Percentiles rank a stretch among this genome's conserved stretches.
phyloP scores from a whole-genome alignment of 371 early-diverging fungal genomes.

The Rhizopus delemar region DNA sequence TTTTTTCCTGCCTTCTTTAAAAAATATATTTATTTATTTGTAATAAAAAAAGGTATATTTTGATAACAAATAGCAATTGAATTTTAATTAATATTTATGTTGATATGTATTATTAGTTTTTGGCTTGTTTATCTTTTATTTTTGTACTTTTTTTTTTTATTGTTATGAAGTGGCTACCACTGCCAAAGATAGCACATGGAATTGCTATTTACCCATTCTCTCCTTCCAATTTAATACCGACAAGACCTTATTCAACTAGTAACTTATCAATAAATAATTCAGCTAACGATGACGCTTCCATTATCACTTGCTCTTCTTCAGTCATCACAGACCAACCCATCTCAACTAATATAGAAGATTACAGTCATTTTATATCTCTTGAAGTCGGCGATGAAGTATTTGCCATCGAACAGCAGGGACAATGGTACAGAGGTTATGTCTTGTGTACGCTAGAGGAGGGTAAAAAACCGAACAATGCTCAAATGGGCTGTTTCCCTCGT shows the following conservation, averaged over 20 bases:
- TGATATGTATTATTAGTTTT: neutral
- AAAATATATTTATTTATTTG: neutral
- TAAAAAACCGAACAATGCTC: slow-evolving; percentile 44
- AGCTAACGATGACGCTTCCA: slow-evolving; percentile 27
- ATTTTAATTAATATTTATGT: too few species aligned
- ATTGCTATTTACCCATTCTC: slow-evolving; percentile 55
- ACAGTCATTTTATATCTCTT: slow-evolving; percentile 38
- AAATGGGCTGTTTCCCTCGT: slow-evolving; percentile 66
- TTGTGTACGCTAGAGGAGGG: slow-evolving; percentile 48
- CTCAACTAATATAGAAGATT: slow-evolving; percentile 36
- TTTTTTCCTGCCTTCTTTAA: slow-evolving; percentile 9
- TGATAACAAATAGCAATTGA: too few species aligned
- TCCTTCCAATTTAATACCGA: slow-evolving; percentile 32
- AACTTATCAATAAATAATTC: slow-evolving; percentile 3
- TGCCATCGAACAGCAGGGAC: slow-evolving; percentile 54
- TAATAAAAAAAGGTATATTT: neutral
- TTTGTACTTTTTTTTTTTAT: neutral
- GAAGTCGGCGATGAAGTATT: slow-evolving; percentile 63
- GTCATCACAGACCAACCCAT: slow-evolving; percentile 20
- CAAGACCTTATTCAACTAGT: slow-evolving; percentile 29
- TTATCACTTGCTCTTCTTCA: slow-evolving; percentile 32
- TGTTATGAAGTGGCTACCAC: slow-evolving; percentile 54
- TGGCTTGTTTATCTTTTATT: neutral
- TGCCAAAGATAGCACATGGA: slow-evolving; percentile 55
- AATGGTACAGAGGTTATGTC: slow-evolving; percentile 73